Percentiles rank a stretch among this genome's conserved stretches.
These are phyloP conservation scores for Sphenostylis stenocarpa DNA, from an alignment of 306 rosid genomes.

Conservation along the genomic window DNA sequence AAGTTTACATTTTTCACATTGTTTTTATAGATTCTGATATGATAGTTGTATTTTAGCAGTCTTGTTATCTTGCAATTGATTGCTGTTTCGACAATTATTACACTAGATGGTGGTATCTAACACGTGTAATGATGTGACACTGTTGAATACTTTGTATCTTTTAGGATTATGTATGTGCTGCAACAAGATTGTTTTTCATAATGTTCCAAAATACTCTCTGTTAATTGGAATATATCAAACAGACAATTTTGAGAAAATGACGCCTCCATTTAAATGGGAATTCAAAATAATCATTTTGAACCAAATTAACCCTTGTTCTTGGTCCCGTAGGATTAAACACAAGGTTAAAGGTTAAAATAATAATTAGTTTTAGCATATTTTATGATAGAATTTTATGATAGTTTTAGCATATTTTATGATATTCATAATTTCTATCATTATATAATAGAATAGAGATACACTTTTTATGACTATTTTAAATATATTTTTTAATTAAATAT, in stretches of 20 bases:
- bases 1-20: not conserved
- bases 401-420: too few species aligned
- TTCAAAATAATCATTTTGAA: not conserved
- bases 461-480: too few species aligned
- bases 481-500: too few species aligned
- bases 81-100: constrained; percentile 22
- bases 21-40: constrained; percentile 12
- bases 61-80: constrained; percentile 20
- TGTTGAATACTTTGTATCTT: not conserved
- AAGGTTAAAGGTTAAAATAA: not conserved
- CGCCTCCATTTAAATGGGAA: not conserved
- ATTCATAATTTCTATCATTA: too few species aligned
- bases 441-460: too few species aligned
- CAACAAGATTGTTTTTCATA: constrained; percentile 10
- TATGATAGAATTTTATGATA: too few species aligned
- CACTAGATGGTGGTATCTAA: constrained; percentile 9
- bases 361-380: too few species aligned
- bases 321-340: not conserved
- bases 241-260: not conserved
- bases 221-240: not conserved
- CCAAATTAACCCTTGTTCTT: not conserved
- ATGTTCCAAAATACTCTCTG: not conserved
- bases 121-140: constrained; percentile 5
- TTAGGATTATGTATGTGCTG: constrained; percentile 14
- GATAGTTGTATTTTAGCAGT: constrained; percentile 32